Base-by-base conservation (phyloP, 345 rosid species). In the Aethionema arabicum region DNA sequence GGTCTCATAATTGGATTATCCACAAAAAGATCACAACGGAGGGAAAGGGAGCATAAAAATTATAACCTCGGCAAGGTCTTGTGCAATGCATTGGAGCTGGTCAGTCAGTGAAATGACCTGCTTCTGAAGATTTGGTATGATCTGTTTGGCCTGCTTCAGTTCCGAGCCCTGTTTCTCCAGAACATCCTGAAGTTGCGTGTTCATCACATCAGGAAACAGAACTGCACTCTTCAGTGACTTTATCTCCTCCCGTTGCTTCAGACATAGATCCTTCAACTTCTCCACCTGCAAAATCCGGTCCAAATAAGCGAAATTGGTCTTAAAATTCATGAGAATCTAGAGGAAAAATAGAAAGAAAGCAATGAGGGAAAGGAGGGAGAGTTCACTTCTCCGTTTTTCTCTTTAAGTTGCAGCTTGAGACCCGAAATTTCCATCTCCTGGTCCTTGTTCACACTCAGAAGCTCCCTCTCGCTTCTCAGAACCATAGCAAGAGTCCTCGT, bases 401-500 rank as follows among this genome's bases (percentile, higher is more conserved):
- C 81, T 59, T 83, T 72, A 31, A 87, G 86, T 77, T 69, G 56
- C 58, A 69, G 32, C 55, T 85, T 85, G 4, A 87, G 79, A 45
- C 80, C 66, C 12, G 84, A 54, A 29, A 92, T 73, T 75, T 89
- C 83, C 45, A 50, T 47, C 51, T 87, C 96, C 54, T 72, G 81
- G 52, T 87, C 95, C 78, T 87, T 87, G 52, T 80, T 92, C 42
- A 82, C 68, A 72, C 71, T 67, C 73, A 87, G 66, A 9, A 89
- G 97, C 90, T 85, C 96, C 62, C 95, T 85, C 69, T 87, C 99
- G 54, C 97, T 84, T 71, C 91, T 77, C 59, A 92, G 66, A 56
- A 92, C 95, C 98, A 87, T 90, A 8, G 91, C 91, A 66, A 92
- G 58, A 5, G 96, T 90, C 79, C 91, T 85, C 5, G 97, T 78